Percentiles rank a stretch among this genome's conserved stretches.
Evolutionary conservation across 176 grass and related monocot species (phyloP).

Genomic region (Rhynchospora pubera): DNA sequence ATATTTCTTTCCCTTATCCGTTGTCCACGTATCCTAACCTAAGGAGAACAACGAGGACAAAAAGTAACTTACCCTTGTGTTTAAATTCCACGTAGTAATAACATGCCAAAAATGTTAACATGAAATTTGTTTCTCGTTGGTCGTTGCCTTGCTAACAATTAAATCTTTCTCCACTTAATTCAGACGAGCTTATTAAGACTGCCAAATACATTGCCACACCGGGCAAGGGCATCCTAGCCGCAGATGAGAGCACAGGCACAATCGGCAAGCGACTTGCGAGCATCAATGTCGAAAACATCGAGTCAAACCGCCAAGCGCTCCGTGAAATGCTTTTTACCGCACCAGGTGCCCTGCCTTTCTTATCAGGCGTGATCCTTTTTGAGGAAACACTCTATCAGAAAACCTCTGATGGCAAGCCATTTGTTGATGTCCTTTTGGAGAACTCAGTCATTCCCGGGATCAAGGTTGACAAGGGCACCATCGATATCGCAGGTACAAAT

Average conservation of each 20-base stretch:
- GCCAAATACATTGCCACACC: slow-evolving; percentile 85
- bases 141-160: neutral
- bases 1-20: neutral
- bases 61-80: neutral
- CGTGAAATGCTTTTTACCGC: slow-evolving; percentile 78
- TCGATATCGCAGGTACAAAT: slow-evolving; percentile 69
- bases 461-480: slow-evolving; percentile 95
- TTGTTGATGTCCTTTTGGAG: slow-evolving; percentile 66
- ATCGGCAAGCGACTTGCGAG: slow-evolving; percentile 84
- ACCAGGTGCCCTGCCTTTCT: slow-evolving; percentile 36
- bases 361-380: slow-evolving; percentile 92
- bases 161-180: neutral
- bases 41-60: neutral
- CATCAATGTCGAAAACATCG: slow-evolving; percentile 92
- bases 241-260: slow-evolving; percentile 88
- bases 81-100: neutral
- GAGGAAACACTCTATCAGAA: slow-evolving; percentile 93
- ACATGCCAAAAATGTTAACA: neutral
- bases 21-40: neutral
- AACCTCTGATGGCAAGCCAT: slow-evolving; percentile 42
- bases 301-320: slow-evolving; percentile 84
- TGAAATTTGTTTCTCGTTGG: neutral
- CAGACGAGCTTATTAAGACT: slow-evolving; percentile 88
- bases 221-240: slow-evolving; percentile 79
- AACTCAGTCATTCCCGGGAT: slow-evolving; percentile 59